Evolutionary conservation across 2,329 filamentous ascomycete species (phyloP).

Genomic region (Hymenoscyphus occultus): DNA sequence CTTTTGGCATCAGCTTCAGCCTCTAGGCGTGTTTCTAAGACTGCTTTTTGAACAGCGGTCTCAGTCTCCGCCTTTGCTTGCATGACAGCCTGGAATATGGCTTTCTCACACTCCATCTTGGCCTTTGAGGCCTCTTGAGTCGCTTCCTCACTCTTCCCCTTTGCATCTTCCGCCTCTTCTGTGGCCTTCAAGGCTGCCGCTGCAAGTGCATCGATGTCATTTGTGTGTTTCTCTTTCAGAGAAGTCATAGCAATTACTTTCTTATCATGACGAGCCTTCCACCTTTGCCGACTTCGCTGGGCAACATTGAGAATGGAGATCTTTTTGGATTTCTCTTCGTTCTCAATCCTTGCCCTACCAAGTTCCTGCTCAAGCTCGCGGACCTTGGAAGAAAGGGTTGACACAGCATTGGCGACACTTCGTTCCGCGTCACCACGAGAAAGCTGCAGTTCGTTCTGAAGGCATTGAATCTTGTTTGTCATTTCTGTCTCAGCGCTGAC

Average conservation of each 20-base stretch:
- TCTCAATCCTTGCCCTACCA: not conserved
- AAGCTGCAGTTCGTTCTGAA: not conserved
- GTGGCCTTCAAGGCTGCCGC: not conserved
- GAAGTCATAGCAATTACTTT: not conserved
- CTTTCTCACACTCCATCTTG: too few relatives aligned
- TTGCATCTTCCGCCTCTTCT: not conserved
- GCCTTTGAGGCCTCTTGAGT: too few relatives aligned
- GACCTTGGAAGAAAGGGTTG: not conserved
- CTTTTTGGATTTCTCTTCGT: not conserved
- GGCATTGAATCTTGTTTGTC: not conserved
- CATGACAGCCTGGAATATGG: too few relatives aligned
- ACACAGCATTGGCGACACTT: not conserved
- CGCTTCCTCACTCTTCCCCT: not conserved
- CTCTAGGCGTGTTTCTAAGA: too few relatives aligned
- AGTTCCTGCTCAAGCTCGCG: not conserved
- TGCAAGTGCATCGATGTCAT: not conserved
- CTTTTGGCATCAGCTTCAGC: too few relatives aligned
- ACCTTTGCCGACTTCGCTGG: not conserved
- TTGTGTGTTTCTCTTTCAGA: not conserved
- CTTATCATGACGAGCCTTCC: not conserved
- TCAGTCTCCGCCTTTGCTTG: too few relatives aligned
- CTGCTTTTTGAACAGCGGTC: too few relatives aligned
- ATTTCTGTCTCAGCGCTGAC: too few relatives aligned
- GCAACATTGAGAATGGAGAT: not conserved
- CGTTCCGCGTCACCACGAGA: not conserved